Conservation (phyloP, 306 rosid genomes). For the Vigna radiata region DNA sequence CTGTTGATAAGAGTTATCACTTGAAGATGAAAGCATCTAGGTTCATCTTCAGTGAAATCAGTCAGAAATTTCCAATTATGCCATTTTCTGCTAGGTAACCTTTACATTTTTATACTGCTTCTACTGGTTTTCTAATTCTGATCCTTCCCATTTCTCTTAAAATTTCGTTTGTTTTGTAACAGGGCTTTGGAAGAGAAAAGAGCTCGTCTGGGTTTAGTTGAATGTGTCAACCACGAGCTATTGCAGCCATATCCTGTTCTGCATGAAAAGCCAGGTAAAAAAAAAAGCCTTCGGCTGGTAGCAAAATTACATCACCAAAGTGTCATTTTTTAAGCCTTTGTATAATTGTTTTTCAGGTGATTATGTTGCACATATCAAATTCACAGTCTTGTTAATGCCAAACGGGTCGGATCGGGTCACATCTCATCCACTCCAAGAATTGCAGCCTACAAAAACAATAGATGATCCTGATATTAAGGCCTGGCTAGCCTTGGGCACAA, state of each 20-base stretch:
- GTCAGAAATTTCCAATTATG: constrained; percentile 90
- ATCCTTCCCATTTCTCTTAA: background rate
- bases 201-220: constrained; percentile 86
- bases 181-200: constrained; percentile 99
- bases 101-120: background rate
- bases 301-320: too few relatives aligned
- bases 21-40: constrained; percentile 97
- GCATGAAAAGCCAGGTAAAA: constrained; percentile 89
- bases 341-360: constrained; percentile 69
- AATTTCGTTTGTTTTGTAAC: background rate
- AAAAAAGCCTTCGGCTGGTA: background rate
- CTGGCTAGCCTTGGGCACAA: constrained; percentile 84
- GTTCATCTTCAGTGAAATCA: constrained; percentile 95
- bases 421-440: constrained; percentile 73
- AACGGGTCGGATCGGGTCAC: constrained; percentile 92
- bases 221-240: constrained; percentile 94
- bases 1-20: constrained; percentile 92
- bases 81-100: constrained; percentile 85
- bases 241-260: constrained; percentile 94
- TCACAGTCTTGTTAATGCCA: constrained; percentile 91
- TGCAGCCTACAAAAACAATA: constrained; percentile 78
- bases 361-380: constrained; percentile 82
- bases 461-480: constrained; percentile 95
- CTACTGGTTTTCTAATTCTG: background rate
- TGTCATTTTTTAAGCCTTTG: background rate